A percentile compares a stretch with the other conserved stretches of the same genome.
phyloP scores from a whole-genome alignment of 441 rosid genomes.

The Sinapis alba region DNA sequence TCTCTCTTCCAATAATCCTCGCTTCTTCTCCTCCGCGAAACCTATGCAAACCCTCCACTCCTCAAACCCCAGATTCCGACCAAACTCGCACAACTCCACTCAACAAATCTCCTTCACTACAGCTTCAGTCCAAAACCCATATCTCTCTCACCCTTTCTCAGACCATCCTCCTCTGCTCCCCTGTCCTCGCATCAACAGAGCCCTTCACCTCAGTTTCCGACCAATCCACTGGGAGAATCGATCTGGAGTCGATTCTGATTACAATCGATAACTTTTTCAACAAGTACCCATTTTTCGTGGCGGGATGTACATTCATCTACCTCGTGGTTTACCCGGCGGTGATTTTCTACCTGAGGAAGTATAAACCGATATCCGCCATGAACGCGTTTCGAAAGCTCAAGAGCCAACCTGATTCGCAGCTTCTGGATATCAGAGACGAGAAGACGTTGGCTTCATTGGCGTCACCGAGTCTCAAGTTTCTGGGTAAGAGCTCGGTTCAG shows the following conservation, averaged over 20 bases:
- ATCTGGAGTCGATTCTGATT: slow-evolving; percentile 61
- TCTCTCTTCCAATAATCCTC: slow-evolving; percentile 49
- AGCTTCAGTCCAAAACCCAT: slow-evolving; percentile 39
- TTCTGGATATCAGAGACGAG: slow-evolving; percentile 76
- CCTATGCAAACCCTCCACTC: slow-evolving; percentile 36
- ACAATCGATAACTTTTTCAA: slow-evolving; percentile 73
- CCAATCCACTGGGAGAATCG: slow-evolving; percentile 53
- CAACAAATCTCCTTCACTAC: slow-evolving; percentile 27
- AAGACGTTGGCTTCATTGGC: slow-evolving; percentile 59
- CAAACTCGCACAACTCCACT: background rate
- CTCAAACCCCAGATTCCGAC: slow-evolving; percentile 12
- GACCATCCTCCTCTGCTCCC: slow-evolving; percentile 46
- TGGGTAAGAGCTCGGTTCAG: slow-evolving; percentile 57
- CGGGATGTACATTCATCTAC: slow-evolving; percentile 80
- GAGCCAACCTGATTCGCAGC: slow-evolving; percentile 62
- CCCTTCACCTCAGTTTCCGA: slow-evolving; percentile 38
- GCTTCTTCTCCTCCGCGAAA: slow-evolving; percentile 50
- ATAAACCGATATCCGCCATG: slow-evolving; percentile 62
- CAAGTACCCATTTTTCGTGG: slow-evolving; percentile 84
- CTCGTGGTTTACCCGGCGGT: slow-evolving; percentile 67
- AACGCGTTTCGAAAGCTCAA: slow-evolving; percentile 76
- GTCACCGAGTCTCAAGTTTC: slow-evolving; percentile 67
- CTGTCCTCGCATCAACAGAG: slow-evolving; percentile 65
- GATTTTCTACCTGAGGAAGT: slow-evolving; percentile 62
- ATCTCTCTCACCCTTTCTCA: slow-evolving; percentile 44